Percentiles rank a stretch among this genome's conserved stretches.
These are phyloP conservation scores for Trametes cubensis DNA, from an alignment of 768 basidiomycete genomes.

Conservation along the genomic window DNA sequence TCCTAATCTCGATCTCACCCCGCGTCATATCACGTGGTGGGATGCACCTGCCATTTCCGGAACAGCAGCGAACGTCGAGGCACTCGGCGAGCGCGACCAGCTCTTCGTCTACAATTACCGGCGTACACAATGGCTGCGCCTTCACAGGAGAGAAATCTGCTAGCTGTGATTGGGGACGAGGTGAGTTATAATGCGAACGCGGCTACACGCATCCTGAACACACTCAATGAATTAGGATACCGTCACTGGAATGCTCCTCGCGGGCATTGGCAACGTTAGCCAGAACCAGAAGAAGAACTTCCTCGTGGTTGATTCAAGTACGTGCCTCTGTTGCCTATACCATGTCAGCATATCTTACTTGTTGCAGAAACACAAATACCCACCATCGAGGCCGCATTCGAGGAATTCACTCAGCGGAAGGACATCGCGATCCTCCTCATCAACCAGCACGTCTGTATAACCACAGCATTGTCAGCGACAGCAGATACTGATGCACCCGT, in stretches of 20 bases:
- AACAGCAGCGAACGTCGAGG: neutral
- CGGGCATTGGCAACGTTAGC: slow-evolving; percentile 91
- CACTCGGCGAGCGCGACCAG: slow-evolving; percentile 3
- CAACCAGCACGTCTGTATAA: slow-evolving; percentile 87
- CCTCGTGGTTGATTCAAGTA: slow-evolving; percentile 91
- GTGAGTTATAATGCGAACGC: slow-evolving; percentile 41
- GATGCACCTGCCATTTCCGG: slow-evolving; percentile 19
- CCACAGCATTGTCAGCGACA: neutral
- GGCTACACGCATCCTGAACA: neutral
- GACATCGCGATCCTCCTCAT: slow-evolving; percentile 97
- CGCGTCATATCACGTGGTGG: slow-evolving; percentile 25
- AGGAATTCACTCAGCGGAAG: slow-evolving; percentile 91
- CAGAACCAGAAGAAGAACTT: slow-evolving; percentile 97
- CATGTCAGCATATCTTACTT: too few relatives aligned
- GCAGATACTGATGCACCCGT: slow-evolving; percentile 11
- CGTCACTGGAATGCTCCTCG: slow-evolving; percentile 92
- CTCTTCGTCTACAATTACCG: neutral
- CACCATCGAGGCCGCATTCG: slow-evolving; percentile 88
- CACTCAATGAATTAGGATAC: slow-evolving; percentile 70
- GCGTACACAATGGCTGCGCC: slow-evolving; percentile 46
- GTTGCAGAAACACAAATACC: slow-evolving; percentile 84
- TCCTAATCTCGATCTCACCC: slow-evolving; percentile 16
- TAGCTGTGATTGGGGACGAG: slow-evolving; percentile 98
- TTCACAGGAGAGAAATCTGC: slow-evolving; percentile 75
- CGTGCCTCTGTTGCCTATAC: slow-evolving; percentile 32